Conservation (phyloP, 345 rosid species). For the Salix arbutifolia region DNA sequence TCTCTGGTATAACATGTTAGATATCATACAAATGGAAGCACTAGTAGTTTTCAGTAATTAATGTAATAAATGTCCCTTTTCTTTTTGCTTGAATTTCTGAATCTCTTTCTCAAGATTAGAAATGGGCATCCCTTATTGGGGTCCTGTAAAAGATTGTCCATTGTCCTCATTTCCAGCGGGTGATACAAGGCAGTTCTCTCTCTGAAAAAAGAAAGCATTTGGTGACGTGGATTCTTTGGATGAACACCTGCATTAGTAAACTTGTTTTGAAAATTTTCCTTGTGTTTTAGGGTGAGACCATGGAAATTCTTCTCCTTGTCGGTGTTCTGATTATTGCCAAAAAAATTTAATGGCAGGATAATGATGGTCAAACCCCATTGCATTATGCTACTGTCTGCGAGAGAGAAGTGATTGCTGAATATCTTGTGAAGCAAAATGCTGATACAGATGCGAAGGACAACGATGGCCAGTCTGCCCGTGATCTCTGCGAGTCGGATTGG, state of each 20-base stretch:
- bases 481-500: conserved; percentile 68
- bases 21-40: not conserved
- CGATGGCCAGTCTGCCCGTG: conserved; percentile 59
- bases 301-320: not conserved
- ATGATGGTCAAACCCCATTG: conserved; percentile 89
- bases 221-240: not conserved
- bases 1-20: not conserved
- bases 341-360: conserved; percentile 46
- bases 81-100: not conserved
- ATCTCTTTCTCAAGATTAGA: not conserved
- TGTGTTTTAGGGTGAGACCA: not conserved
- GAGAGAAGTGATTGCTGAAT: conserved; percentile 69
- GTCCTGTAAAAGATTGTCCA: not conserved
- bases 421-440: conserved; percentile 77
- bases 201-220: not conserved
- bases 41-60: not conserved
- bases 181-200: not conserved
- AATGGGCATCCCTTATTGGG: not conserved
- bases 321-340: not conserved
- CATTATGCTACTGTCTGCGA: conserved; percentile 92
- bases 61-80: not conserved
- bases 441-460: conserved; percentile 53
- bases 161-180: not conserved
- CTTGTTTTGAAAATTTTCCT: not conserved
- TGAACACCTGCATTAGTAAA: not conserved